These are phyloP conservation scores for Sergeia podlipaevii DNA, from an alignment of 208 protist species.

Conservation along the genomic window DNA sequence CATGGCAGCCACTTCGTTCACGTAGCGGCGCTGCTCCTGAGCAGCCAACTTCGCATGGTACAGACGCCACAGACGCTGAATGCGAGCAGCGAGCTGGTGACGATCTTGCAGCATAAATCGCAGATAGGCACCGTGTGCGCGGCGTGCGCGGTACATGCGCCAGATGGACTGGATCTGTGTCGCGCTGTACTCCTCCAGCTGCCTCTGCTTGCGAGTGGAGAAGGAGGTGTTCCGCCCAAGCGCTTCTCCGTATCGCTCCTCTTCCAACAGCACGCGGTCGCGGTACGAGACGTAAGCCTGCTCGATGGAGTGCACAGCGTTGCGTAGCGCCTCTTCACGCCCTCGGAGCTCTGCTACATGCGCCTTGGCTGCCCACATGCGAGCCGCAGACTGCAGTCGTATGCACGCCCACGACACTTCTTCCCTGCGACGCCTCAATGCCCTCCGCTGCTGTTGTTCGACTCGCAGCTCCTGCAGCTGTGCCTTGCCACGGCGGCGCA, in stretches of 20 bases:
- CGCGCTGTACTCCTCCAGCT: conserved; percentile 28
- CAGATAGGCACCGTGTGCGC: conserved; percentile 14
- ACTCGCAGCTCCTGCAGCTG: conserved; percentile 20
- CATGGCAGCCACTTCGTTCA: not conserved
- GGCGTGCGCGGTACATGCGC: conserved; percentile 30
- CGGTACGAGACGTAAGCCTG: conserved; percentile 19
- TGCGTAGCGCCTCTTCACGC: conserved; percentile 2
- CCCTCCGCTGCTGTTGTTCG: conserved; percentile 8
- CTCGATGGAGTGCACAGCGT: conserved; percentile 24
- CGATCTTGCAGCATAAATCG: conserved; percentile 48
- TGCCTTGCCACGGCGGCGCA: conserved; percentile 18
- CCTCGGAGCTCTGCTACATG: not conserved
- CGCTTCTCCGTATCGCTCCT: not conserved
- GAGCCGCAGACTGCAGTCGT: conserved; percentile 41
- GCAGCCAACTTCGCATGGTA: conserved; percentile 17
- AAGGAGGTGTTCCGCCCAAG: not conserved
- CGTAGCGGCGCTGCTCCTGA: conserved; percentile 5
- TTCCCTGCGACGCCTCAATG: conserved; percentile 34
- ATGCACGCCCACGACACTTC: conserved; percentile 45
- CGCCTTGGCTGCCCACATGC: conserved; percentile 25
- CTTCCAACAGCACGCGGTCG: not conserved
- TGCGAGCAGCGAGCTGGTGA: conserved; percentile 35
- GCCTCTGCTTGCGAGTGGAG: not conserved
- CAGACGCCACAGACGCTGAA: conserved; percentile 50
- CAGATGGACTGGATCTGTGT: conserved; percentile 59